These are phyloP conservation scores for Hansfordia pulvinata DNA, from an alignment of 2,329 filamentous ascomycete genomes.

Conservation along the genomic window DNA sequence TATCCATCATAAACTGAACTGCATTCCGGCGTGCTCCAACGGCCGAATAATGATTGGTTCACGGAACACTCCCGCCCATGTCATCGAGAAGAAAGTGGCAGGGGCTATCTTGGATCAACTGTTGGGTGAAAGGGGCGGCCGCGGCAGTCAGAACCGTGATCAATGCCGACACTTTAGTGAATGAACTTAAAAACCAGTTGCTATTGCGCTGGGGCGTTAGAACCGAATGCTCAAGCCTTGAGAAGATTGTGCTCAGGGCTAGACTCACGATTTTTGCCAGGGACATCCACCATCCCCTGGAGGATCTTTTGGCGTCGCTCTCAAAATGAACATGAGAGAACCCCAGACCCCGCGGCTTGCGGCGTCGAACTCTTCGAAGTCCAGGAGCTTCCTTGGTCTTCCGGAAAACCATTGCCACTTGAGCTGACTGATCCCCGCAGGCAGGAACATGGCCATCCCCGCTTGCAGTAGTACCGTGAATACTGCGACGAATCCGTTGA, in stretches of 20 bases:
- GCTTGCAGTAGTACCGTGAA: slow-evolving; percentile 5
- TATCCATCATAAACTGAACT: no score
- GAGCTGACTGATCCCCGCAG: slow-evolving; percentile 2
- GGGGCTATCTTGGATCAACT: slow-evolving; percentile 2
- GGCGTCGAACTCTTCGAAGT: slow-evolving; percentile 3
- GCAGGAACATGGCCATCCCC: slow-evolving; percentile 2
- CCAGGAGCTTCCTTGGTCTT: slow-evolving; percentile 1
- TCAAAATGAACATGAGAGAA: slow-evolving; percentile 2
- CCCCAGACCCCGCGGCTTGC: slow-evolving; percentile 4
- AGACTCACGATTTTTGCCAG: no score
- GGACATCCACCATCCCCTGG: neutral
- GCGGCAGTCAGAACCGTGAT: slow-evolving; percentile 3
- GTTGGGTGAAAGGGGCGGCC: slow-evolving; percentile 4
- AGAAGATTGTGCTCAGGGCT: no score
- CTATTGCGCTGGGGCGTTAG: neutral
- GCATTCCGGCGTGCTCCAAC: slow-evolving; percentile 2
- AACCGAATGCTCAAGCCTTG: no score
- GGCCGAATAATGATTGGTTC: slow-evolving; percentile 3
- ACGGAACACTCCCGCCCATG: neutral
- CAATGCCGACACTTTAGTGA: slow-evolving; percentile 3
- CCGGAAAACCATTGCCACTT: slow-evolving; percentile 5
- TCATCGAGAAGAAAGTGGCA: slow-evolving; percentile 1
- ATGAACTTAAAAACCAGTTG: slow-evolving; percentile 1
- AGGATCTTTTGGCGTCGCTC: neutral
- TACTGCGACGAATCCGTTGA: slow-evolving; percentile 4